Percentiles rank a stretch among this genome's conserved stretches.
Evolutionary conservation across 1,284 basidiomycete genomes (phyloP).

Genomic region (Wallemia hederae): DNA sequence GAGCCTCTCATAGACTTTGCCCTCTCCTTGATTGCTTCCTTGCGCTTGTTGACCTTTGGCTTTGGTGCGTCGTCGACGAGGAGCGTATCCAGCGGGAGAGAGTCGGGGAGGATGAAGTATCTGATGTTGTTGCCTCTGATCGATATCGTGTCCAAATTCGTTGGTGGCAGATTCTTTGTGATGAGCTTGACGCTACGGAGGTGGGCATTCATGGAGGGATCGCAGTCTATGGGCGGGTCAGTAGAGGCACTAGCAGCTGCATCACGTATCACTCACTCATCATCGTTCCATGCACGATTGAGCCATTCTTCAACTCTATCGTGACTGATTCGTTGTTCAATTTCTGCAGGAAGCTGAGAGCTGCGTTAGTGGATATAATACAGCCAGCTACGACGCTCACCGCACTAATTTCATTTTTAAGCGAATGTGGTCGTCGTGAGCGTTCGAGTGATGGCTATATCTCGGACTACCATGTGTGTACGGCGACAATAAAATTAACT

Average conservation of each 20-base stretch:
- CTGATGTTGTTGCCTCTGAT: conserved; percentile 75
- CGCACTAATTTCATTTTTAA: background rate
- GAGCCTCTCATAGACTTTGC: background rate
- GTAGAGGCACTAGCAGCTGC: background rate
- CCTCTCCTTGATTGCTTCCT: conserved; percentile 23
- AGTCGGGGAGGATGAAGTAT: conserved; percentile 73
- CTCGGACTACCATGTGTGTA: no score
- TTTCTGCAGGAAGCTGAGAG: conserved; percentile 82
- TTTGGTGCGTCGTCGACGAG: conserved; percentile 93
- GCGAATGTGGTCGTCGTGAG: background rate
- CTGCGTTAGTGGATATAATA: background rate
- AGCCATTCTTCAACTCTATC: conserved; percentile 93
- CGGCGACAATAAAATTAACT: no score
- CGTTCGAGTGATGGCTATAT: background rate
- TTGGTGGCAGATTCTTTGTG: conserved; percentile 52
- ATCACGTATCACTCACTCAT: conserved; percentile 32
- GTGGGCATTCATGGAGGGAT: conserved; percentile 94
- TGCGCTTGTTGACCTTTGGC: conserved; percentile 43
- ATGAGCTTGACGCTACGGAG: conserved; percentile 94
- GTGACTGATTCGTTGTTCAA: conserved; percentile 98
- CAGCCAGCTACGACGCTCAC: background rate
- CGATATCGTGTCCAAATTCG: conserved; percentile 54
- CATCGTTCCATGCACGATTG: conserved; percentile 82
- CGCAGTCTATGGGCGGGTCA: conserved; percentile 31
- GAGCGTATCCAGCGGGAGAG: conserved; percentile 77